phyloP scores from a whole-genome alignment of 1,139 yeast genomes.

The Geotrichum restrictum region DNA sequence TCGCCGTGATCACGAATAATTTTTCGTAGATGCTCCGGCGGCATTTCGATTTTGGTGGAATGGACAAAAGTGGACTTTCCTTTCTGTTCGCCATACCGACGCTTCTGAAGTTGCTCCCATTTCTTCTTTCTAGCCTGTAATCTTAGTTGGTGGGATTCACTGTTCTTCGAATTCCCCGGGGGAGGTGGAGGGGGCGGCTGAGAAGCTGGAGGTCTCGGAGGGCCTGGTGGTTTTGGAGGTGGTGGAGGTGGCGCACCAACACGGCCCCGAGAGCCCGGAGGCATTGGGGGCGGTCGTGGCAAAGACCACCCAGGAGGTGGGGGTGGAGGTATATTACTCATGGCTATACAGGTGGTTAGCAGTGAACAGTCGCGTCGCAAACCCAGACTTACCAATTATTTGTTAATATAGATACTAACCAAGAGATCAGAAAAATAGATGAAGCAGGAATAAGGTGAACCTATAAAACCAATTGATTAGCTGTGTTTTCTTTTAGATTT shows the following conservation, averaged over 20 bases:
- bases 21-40: constrained; percentile 88
- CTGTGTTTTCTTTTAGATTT: background rate
- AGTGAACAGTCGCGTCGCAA: background rate
- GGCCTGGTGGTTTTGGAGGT: constrained; percentile 29
- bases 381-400: background rate
- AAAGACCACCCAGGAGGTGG: constrained; percentile 31
- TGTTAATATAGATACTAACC: background rate
- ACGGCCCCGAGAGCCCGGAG: constrained; percentile 29
- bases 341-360: constrained; percentile 2
- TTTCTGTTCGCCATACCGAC: constrained; percentile 44
- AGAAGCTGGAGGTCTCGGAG: constrained; percentile 26
- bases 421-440: background rate
- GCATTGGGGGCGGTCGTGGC: constrained; percentile 27
- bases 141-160: constrained; percentile 22
- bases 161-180: constrained; percentile 17
- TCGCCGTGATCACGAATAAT: constrained; percentile 84
- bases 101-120: constrained; percentile 68
- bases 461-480: background rate
- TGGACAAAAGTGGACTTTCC: constrained; percentile 45
- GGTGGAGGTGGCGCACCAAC: constrained; percentile 34
- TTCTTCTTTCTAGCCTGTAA: constrained; percentile 47
- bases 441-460: too few species aligned
- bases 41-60: constrained; percentile 76
- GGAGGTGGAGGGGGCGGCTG: constrained; percentile 28
- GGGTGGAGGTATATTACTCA: constrained; percentile 26